These are phyloP conservation scores for Coprinopsis strossmayeri DNA, from an alignment of 768 basidiomycete species.

Conservation along the genomic window DNA sequence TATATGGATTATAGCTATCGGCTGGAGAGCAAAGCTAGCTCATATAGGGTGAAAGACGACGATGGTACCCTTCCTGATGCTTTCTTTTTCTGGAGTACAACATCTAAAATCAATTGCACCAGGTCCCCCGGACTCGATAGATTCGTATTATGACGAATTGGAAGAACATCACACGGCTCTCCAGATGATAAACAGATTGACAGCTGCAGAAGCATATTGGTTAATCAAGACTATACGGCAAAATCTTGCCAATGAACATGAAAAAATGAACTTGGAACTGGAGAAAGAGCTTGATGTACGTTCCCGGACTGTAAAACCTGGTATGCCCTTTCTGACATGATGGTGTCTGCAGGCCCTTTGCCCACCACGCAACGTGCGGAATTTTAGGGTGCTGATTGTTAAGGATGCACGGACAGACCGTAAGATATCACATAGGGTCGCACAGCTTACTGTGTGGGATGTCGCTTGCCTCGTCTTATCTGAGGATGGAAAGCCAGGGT, in stretches of 20 bases:
- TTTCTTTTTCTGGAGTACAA: constrained; percentile 11
- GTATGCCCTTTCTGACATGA: not conserved
- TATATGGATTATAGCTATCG: constrained; percentile 61
- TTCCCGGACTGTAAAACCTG: constrained; percentile 1
- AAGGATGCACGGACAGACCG: constrained; percentile 53
- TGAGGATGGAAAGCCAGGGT: constrained; percentile 43
- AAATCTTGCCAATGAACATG: constrained; percentile 41
- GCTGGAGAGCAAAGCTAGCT: constrained; percentile 51
- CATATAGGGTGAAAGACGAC: constrained; percentile 29
- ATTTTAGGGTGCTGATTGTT: constrained; percentile 67
- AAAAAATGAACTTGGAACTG: constrained; percentile 50
- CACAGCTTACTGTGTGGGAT: constrained; percentile 84
- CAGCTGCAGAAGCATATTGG: constrained; percentile 51
- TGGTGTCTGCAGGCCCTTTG: constrained; percentile 42
- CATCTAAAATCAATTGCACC: constrained; percentile 21
- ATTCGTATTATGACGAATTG: constrained; percentile 56
- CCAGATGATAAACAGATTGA: constrained; percentile 33
- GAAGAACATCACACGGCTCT: constrained; percentile 48
- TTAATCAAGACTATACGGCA: constrained; percentile 48
- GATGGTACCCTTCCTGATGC: constrained; percentile 15
- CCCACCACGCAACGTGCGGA: constrained; percentile 69
- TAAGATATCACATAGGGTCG: constrained; percentile 49
- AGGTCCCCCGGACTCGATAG: constrained; percentile 37
- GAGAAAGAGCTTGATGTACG: constrained; percentile 69
- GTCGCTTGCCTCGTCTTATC: constrained; percentile 42